These are phyloP conservation scores for Eucalyptus camaldulensis DNA, from an alignment of 345 rosid species.

Conservation along the genomic window DNA sequence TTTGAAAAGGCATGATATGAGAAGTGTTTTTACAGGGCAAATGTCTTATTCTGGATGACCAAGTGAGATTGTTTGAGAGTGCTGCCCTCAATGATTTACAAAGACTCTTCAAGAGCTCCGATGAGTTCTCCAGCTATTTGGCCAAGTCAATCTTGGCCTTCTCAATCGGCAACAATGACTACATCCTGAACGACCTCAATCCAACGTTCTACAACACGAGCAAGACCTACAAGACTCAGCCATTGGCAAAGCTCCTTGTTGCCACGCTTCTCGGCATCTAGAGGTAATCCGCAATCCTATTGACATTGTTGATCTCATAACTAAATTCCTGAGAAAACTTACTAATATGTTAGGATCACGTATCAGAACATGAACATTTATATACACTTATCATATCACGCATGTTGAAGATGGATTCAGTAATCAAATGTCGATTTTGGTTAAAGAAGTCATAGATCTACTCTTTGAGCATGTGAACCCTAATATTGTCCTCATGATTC, in stretches of 20 bases:
- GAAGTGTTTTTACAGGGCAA: slow-evolving; percentile 5
- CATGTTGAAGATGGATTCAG: fast-evolving
- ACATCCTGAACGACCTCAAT: slow-evolving; percentile 2
- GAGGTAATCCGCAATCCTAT: background rate
- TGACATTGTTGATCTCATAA: background rate
- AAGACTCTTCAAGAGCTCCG: background rate
- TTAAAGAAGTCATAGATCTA: fast-evolving
- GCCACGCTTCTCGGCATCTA: background rate
- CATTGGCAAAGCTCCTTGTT: slow-evolving; percentile 13
- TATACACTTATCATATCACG: background rate
- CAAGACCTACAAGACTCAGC: background rate
- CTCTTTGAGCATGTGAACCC: fast-evolving
- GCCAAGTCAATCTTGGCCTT: slow-evolving; percentile 15
- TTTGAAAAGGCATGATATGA: background rate
- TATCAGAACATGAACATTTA: background rate
- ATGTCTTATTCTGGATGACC: slow-evolving; percentile 27
- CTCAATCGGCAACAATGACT: slow-evolving; percentile 25
- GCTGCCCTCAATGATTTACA: background rate
- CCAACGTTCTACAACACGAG: background rate
- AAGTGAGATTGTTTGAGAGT: slow-evolving; percentile 10
- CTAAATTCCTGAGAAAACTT: too few relatives aligned
- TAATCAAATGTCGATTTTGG: fast-evolving
- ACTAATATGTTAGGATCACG: background rate
- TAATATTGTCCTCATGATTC: too few relatives aligned
- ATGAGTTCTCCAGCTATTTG: slow-evolving; percentile 3